Conservation (phyloP, 2,329 filamentous ascomycete genomes). For the Akanthomyces muscarius region DNA sequence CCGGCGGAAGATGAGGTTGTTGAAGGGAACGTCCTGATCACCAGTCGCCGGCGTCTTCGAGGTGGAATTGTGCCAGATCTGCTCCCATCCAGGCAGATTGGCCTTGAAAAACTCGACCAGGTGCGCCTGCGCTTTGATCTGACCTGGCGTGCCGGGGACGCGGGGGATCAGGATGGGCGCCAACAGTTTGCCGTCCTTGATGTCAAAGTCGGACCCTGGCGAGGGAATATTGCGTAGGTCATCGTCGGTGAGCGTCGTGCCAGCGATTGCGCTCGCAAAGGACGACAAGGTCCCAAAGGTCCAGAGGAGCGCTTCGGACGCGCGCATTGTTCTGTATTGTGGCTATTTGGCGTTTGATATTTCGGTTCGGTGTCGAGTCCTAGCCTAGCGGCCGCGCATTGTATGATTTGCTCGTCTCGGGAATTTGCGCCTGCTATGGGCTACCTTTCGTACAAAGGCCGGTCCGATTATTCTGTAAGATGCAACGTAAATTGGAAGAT, state of each 20-base stretch:
- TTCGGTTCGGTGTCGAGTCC: background rate
- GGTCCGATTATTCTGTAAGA: background rate
- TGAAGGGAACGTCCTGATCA: constrained; percentile 70
- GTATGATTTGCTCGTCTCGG: background rate
- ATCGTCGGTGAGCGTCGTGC: constrained; percentile 64
- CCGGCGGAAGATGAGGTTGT: constrained; percentile 79
- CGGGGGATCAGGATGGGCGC: constrained; percentile 83
- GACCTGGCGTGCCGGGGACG: constrained; percentile 81
- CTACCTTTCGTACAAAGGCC: background rate
- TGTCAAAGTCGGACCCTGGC: constrained; percentile 74
- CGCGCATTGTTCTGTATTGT: constrained; percentile 7
- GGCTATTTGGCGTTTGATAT: background rate
- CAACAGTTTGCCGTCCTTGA: constrained; percentile 69
- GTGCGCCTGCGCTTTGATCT: constrained; percentile 68
- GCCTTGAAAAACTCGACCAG: constrained; percentile 77
- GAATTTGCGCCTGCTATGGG: background rate
- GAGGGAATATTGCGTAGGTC: constrained; percentile 68
- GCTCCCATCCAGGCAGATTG: constrained; percentile 71
- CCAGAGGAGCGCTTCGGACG: constrained; percentile 10
- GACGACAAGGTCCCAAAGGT: constrained; percentile 14
- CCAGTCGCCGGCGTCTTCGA: constrained; percentile 73
- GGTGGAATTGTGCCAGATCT: constrained; percentile 88
- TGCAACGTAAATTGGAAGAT: background rate
- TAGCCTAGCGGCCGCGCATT: constrained; percentile 6
- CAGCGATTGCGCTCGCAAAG: constrained; percentile 32